A percentile compares a stretch with the other conserved stretches of the same genome.
Evolutionary conservation across 108 stramenopile genomes (phyloP).

Genomic region (Epithemia pelagica): DNA sequence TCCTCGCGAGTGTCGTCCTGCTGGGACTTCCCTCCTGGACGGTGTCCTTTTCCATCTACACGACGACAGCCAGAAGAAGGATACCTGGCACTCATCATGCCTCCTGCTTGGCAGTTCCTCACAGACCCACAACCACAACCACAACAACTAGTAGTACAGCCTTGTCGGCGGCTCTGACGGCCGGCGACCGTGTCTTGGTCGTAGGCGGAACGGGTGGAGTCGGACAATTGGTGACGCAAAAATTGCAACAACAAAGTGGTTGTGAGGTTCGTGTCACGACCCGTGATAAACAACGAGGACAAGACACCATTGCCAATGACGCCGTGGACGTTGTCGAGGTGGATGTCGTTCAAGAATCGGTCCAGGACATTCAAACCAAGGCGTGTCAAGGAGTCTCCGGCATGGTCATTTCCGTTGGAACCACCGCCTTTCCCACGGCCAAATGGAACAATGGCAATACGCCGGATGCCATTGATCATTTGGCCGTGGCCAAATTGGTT

Average conservation of each 20-base stretch:
- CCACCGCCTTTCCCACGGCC: constrained; percentile 60
- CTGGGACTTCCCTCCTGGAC: too few species aligned
- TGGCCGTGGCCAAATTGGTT: constrained; percentile 33
- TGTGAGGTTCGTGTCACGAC: constrained; percentile 33
- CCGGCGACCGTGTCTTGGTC: constrained; percentile 46
- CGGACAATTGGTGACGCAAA: constrained; percentile 42
- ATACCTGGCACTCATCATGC: too few species aligned
- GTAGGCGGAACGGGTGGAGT: constrained; percentile 43
- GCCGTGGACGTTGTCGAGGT: constrained; percentile 31
- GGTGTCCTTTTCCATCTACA: too few species aligned
- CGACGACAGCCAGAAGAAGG: too few species aligned
- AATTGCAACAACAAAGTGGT: constrained; percentile 26
- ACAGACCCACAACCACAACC: not conserved
- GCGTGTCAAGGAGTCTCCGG: constrained; percentile 34
- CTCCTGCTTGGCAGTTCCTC: too few species aligned
- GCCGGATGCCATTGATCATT: constrained; percentile 52
- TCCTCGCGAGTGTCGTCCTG: too few species aligned
- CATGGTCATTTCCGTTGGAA: constrained; percentile 57
- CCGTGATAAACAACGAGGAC: constrained; percentile 19
- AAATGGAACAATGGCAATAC: constrained; percentile 58
- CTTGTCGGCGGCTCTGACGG: constrained; percentile 6
- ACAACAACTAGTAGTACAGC: not conserved
- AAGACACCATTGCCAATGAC: constrained; percentile 23
- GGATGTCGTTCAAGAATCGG: constrained; percentile 21
- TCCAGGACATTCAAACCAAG: constrained; percentile 3